Conservation (phyloP, 2,329 filamentous ascomycete genomes). For the Ascochyta lentis region DNA sequence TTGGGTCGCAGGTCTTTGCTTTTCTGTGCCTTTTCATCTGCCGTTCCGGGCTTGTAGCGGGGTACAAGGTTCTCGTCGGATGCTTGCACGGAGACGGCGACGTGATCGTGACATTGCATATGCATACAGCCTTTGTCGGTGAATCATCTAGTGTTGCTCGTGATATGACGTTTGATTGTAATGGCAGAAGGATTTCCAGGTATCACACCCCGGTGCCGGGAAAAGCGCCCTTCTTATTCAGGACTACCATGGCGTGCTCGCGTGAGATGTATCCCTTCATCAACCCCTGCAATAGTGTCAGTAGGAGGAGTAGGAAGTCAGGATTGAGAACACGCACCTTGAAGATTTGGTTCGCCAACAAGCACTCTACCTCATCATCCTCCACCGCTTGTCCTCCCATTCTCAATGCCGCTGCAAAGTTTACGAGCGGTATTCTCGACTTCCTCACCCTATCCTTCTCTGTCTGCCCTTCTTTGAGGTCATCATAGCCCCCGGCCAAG, state of each 20-base stretch:
- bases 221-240: constrained; percentile 93
- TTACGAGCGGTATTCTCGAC: constrained; percentile 80
- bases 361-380: constrained; percentile 91
- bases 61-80: not conserved
- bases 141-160: not conserved
- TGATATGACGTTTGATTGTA: not conserved
- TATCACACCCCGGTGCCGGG: constrained; percentile 78
- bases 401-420: constrained; percentile 85
- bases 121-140: not conserved
- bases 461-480: constrained; percentile 71
- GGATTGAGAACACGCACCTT: constrained; percentile 68
- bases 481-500: constrained; percentile 77
- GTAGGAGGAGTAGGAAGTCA: not conserved
- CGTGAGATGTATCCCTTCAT: constrained; percentile 99
- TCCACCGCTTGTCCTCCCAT: constrained; percentile 74
- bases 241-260: constrained; percentile 85
- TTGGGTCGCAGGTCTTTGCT: constrained; percentile 9
- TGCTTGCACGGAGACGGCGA: not conserved
- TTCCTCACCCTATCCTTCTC: constrained; percentile 67
- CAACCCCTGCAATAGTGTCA: constrained; percentile 66
- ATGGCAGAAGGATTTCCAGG: not conserved
- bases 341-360: constrained; percentile 96
- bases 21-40: not conserved
- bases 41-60: not conserved
- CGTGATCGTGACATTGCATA: not conserved